Conservation (phyloP, 257 asterid species). For the Ilex aquifolium region DNA sequence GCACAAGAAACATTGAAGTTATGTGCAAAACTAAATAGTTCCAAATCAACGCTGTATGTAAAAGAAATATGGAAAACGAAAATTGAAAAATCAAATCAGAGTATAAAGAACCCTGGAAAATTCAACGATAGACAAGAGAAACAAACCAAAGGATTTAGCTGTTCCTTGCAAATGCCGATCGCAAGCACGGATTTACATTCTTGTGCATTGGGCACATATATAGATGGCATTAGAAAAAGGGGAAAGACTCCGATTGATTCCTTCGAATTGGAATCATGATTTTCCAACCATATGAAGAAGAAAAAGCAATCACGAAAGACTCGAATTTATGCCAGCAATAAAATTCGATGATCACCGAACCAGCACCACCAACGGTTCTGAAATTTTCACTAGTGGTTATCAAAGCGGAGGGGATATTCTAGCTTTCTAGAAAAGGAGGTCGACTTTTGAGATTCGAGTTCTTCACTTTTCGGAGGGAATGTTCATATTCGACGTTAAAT, state of each 20-base stretch:
- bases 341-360: background rate
- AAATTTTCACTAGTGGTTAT: background rate
- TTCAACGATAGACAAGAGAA: background rate
- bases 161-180: constrained; percentile 19
- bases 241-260: constrained; percentile 7
- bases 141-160: constrained; percentile 17
- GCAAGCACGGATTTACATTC: constrained; percentile 16
- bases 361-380: too few species aligned
- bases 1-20: too few species aligned
- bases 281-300: constrained; percentile 10
- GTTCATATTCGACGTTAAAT: constrained; percentile 9
- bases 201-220: constrained; percentile 10
- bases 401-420: constrained; percentile 17
- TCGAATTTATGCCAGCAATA: constrained; percentile 7
- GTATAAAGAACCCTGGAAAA: background rate
- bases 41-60: background rate
- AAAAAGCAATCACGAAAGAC: constrained; percentile 18
- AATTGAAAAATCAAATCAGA: background rate
- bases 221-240: constrained; percentile 20
- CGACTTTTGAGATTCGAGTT: constrained; percentile 17
- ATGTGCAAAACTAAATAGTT: too few species aligned
- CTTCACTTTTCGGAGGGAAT: background rate
- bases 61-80: background rate
- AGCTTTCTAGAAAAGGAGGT: constrained; percentile 5
- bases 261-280: background rate